phyloP scores from a whole-genome alignment of 2,329 filamentous ascomycete species.

The Aureobasidium leucospermi region DNA sequence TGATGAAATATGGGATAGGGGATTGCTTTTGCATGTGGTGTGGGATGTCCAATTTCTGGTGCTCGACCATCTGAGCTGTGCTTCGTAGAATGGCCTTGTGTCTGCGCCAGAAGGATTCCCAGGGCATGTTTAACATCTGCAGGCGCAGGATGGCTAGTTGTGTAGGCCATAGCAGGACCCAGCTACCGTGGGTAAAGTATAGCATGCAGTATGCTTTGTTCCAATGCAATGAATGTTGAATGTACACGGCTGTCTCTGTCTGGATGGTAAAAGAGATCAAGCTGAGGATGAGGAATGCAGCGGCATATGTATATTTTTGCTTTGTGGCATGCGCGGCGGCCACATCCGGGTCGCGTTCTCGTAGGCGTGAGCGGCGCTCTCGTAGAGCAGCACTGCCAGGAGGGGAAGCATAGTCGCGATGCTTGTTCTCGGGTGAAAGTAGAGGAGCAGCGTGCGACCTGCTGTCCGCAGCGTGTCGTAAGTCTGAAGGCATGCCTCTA shows the following conservation, averaged over 20 bases:
- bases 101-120: slow-evolving; percentile 76
- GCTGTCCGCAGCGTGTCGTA: slow-evolving; percentile 36
- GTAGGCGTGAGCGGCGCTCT: slow-evolving; percentile 53
- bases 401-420: slow-evolving; percentile 32
- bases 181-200: slow-evolving; percentile 90
- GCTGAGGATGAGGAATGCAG: slow-evolving; percentile 73
- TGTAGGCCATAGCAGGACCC: slow-evolving; percentile 79
- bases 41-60: slow-evolving; percentile 62
- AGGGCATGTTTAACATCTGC: slow-evolving; percentile 70
- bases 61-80: slow-evolving; percentile 79
- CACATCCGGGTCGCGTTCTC: slow-evolving; percentile 65
- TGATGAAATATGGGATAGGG: slow-evolving; percentile 66
- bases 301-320: slow-evolving; percentile 81
- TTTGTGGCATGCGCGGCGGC: slow-evolving; percentile 57
- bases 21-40: slow-evolving; percentile 38
- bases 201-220: slow-evolving; percentile 99
- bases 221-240: slow-evolving; percentile 88
- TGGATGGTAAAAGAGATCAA: slow-evolving; percentile 86
- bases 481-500: slow-evolving; percentile 42
- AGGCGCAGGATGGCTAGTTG: slow-evolving; percentile 75
- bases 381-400: slow-evolving; percentile 33
- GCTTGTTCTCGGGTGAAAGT: slow-evolving; percentile 36
- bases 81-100: slow-evolving; percentile 57
- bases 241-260: slow-evolving; percentile 91
- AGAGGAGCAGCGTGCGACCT: slow-evolving; percentile 45